Conservation (phyloP, 352 stramenopile genomes). For the Elongisporangium prolatum region DNA sequence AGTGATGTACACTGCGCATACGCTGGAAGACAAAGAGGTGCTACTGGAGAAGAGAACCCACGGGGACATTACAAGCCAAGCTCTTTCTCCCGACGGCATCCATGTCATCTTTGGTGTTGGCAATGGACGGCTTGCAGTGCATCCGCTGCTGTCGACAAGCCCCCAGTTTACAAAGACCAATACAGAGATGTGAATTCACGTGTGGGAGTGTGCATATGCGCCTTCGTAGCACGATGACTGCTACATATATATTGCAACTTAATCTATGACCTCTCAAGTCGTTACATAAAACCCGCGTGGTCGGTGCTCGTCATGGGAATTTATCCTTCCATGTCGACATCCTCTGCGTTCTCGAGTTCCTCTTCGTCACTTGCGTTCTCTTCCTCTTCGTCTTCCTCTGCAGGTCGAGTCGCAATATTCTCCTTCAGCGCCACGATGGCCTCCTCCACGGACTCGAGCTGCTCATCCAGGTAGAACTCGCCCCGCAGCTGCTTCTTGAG, state of each 20-base stretch:
- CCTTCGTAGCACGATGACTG: no score
- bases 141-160: conserved; percentile 31
- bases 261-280: conserved; percentile 31
- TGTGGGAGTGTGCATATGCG: no score
- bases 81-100: conserved; percentile 67
- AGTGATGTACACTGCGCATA: conserved; percentile 40
- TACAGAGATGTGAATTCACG: conserved; percentile 21
- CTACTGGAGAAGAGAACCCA: conserved; percentile 38
- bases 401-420: conserved; percentile 51
- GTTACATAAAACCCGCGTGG: conserved; percentile 7
- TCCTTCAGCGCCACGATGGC: conserved; percentile 48
- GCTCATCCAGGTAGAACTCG: conserved; percentile 72
- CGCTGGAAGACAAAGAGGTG: conserved; percentile 40
- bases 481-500: conserved; percentile 66
- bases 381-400: conserved; percentile 45
- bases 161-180: not conserved
- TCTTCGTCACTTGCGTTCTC: conserved; percentile 43
- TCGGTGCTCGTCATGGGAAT: not conserved
- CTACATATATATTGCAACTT: conserved; percentile 8
- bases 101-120: conserved; percentile 70
- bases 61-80: conserved; percentile 53
- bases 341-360: conserved; percentile 27
- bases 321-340: conserved; percentile 84
- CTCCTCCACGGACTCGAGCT: conserved; percentile 76
- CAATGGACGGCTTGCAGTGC: conserved; percentile 41